Conservation (phyloP, 2,329 filamentous ascomycete species). For the Aspergillus caelatus region DNA sequence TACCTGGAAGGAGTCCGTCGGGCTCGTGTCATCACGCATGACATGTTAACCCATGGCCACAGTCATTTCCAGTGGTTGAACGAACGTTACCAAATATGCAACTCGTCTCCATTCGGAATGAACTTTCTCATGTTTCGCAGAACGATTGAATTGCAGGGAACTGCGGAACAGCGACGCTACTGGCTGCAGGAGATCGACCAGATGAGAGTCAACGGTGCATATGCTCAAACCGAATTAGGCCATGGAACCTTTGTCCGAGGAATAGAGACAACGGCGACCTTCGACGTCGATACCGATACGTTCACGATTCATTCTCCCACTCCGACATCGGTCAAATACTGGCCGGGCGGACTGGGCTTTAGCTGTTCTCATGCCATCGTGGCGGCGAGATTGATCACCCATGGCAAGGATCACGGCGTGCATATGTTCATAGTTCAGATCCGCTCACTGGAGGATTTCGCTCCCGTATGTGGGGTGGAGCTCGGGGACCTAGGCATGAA, state of each 20-base stretch:
- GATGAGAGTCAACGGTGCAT: constrained; percentile 56
- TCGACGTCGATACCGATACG: background rate
- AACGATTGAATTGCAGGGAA: constrained; percentile 53
- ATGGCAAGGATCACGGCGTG: constrained; percentile 1
- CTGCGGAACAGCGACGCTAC: constrained; percentile 49
- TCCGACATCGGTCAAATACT: constrained; percentile 4
- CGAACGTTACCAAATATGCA: constrained; percentile 7
- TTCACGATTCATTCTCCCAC: constrained; percentile 8
- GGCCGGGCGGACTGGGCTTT: constrained; percentile 5
- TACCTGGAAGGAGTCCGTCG: constrained; percentile 6
- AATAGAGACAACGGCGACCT: constrained; percentile 37
- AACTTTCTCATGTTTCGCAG: constrained; percentile 50
- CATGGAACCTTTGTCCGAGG: constrained; percentile 57
- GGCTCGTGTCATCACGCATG: background rate
- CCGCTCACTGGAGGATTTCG: constrained; percentile 5
- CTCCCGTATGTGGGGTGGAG: background rate
- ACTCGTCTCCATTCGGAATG: constrained; percentile 10
- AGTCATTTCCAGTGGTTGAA: constrained; percentile 6
- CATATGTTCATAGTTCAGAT: constrained; percentile 13
- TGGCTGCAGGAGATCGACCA: constrained; percentile 54
- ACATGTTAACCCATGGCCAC: constrained; percentile 7
- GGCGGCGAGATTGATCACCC: background rate
- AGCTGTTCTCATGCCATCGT: constrained; percentile 9
- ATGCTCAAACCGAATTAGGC: constrained; percentile 56
- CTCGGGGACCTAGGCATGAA: constrained; percentile 10